phyloP scores from a whole-genome alignment of 2,329 filamentous ascomycete species.

The Rosellinia necatrix region DNA sequence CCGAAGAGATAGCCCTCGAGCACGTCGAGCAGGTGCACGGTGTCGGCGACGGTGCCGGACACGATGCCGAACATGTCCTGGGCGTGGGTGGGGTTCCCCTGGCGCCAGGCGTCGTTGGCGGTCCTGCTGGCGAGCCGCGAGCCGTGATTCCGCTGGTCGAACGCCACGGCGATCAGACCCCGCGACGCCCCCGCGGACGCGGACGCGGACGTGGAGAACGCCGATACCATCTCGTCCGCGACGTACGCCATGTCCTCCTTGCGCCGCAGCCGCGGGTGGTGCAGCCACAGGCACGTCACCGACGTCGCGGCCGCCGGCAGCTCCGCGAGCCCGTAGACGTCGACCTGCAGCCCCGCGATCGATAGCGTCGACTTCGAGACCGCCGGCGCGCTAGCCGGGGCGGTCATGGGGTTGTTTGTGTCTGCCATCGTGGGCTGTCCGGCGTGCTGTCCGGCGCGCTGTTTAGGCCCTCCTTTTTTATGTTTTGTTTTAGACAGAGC shows the following conservation, averaged over 20 bases:
- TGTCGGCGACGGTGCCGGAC: conserved; percentile 74
- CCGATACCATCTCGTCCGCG: conserved; percentile 69
- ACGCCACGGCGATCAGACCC: conserved; percentile 79
- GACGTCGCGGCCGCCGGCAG: conserved; percentile 57
- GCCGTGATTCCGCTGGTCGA: conserved; percentile 95
- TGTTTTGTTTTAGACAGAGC: no score
- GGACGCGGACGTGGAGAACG: conserved; percentile 60
- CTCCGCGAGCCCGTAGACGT: conserved; percentile 81
- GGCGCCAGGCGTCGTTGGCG: conserved; percentile 78
- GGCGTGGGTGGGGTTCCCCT: conserved; percentile 80
- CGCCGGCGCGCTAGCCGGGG: background rate
- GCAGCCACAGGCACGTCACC: conserved; percentile 85
- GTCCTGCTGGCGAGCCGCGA: conserved; percentile 66
- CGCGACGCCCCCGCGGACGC: conserved; percentile 37
- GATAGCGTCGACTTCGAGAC: conserved; percentile 70
- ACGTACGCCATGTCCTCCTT: conserved; percentile 77
- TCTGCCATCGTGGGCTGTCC: conserved; percentile 23
- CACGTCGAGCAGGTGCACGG: conserved; percentile 74
- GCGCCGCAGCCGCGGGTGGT: conserved; percentile 76
- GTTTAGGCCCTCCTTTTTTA: no score
- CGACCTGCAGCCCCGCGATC: conserved; percentile 78
- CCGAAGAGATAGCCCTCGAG: conserved; percentile 76
- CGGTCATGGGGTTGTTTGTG: conserved; percentile 22
- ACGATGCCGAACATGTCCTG: conserved; percentile 89
- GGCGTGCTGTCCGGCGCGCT: no score